Conservation (phyloP, 1,139 yeast species). For the Saccharomyces hybrid region DNA sequence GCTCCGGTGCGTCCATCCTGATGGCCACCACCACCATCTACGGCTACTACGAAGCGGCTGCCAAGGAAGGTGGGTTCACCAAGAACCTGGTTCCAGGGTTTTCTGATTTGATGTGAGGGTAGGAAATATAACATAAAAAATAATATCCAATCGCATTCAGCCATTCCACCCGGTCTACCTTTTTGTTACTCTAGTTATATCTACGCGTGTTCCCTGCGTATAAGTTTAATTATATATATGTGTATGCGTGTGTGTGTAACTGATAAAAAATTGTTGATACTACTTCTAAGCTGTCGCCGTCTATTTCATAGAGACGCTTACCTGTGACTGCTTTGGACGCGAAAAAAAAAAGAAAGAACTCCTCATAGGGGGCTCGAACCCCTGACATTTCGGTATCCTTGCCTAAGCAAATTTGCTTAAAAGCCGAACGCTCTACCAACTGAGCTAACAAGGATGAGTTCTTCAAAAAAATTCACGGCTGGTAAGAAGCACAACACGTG, state of each 20-base stretch:
- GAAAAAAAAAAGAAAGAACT: slow-evolving; percentile 20
- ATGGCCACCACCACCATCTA: slow-evolving; percentile 95
- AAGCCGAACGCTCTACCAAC: slow-evolving; percentile 34
- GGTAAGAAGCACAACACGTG: too few species aligned
- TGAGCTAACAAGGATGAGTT: slow-evolving; percentile 35
- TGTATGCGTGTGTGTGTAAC: background rate
- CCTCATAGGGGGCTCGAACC: slow-evolving; percentile 37
- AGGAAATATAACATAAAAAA: background rate
- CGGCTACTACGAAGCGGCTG: slow-evolving; percentile 92
- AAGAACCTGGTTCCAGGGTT: slow-evolving; percentile 46
- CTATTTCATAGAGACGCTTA: too few species aligned
- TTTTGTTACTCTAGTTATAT: background rate
- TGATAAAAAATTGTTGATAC: too few species aligned
- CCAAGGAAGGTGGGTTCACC: slow-evolving; percentile 88
- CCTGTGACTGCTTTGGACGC: too few species aligned
- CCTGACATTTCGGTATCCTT: slow-evolving; percentile 35
- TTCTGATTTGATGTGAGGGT: slow-evolving; percentile 34
- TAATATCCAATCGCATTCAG: background rate
- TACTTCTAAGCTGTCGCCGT: too few species aligned
- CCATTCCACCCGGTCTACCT: background rate
- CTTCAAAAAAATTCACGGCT: slow-evolving; percentile 5
- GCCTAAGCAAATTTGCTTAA: slow-evolving; percentile 24
- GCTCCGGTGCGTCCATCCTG: slow-evolving; percentile 91
- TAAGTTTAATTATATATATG: background rate
- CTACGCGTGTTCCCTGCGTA: background rate